Base-by-base conservation (phyloP, 2,329 filamentous ascomycete species). In the Arthroderma sp. region DNA sequence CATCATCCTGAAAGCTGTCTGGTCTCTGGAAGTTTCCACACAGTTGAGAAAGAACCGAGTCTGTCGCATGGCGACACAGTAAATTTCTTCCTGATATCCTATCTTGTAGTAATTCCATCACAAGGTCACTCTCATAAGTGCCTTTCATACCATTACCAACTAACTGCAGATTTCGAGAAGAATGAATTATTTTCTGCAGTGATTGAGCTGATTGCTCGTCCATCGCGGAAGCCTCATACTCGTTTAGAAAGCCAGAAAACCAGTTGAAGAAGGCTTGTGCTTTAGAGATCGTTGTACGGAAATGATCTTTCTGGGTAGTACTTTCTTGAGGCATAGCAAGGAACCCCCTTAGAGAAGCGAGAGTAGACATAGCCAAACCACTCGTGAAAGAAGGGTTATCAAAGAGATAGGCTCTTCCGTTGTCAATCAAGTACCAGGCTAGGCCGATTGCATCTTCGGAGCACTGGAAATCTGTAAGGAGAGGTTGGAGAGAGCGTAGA, bases 361-460 rank as follows among this genome's bases (percentile, higher is more conserved):
- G 67, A 0, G 83, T 82, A 1, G 86, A 85, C 11, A 95, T 67
- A 1, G 82, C 75, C 50, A 88, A 83, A 0, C 88, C 89, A 7
- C 84, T 80, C 36, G 93, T 69, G 54, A 95, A 95, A 0, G 80
- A 81, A 0, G 86, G 79, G 0, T 74, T 71, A 30, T 74, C 70
- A 3, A 61, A 64, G 4, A 98, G 69, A 57, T 89, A 80, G 4
- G 65, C 54, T 10, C 68, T 66, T 5, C 89, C 87, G 42, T 75
- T 73, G 4, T 75, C 69, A 9, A 96, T 70, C 1, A 99, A 72
- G 61, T 94, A 95, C 60, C 86, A 83, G 48, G 84, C 79, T 31
- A 98, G 75, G 0, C 88, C 89, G 38, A 96, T 72, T 1, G 85
- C 81, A 65, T 98, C 91, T 57, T 94, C 85, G 6, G 88, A 84